phyloP scores from a whole-genome alignment of 1,284 basidiomycete species.

The Tilletia caries region DNA sequence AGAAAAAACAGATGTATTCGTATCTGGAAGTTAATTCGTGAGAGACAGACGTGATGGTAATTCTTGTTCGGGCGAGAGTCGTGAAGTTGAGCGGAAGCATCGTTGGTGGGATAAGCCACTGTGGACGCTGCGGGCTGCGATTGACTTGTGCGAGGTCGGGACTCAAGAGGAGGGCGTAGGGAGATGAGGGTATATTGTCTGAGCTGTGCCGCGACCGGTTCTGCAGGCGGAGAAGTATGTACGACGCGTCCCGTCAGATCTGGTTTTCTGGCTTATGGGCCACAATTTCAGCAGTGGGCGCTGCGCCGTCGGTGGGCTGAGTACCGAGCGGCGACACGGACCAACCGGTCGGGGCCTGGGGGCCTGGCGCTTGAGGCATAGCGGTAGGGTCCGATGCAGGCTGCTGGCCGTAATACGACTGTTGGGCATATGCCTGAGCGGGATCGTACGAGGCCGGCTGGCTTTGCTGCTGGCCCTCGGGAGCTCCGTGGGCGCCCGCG shows the following conservation, averaged over 20 bases:
- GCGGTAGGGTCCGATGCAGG: not conserved
- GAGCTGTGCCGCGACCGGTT: too few relatives aligned
- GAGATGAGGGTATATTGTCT: too few relatives aligned
- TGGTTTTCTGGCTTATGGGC: not conserved
- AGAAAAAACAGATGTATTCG: too few relatives aligned
- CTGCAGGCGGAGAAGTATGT: not conserved
- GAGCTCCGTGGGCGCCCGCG: slow-evolving; percentile 3
- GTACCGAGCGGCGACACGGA: not conserved
- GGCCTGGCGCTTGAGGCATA: not conserved
- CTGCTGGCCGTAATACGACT: not conserved
- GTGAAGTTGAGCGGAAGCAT: too few relatives aligned
- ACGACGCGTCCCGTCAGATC: not conserved
- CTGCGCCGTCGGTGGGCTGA: not conserved
- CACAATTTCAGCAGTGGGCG: slow-evolving; percentile 8
- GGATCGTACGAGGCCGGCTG: not conserved
- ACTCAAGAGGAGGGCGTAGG: too few relatives aligned
- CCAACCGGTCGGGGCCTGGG: not conserved
- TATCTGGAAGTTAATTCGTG: too few relatives aligned
- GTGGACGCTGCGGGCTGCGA: too few relatives aligned
- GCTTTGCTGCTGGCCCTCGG: not conserved
- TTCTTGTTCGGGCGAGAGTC: too few relatives aligned
- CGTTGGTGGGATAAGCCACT: too few relatives aligned
- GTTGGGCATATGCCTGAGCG: slow-evolving; percentile 4
- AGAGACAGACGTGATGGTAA: too few relatives aligned
- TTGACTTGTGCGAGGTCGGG: too few relatives aligned